Percentiles rank a stretch among this genome's conserved stretches.
Evolutionary conservation across 2,329 filamentous ascomycete species (phyloP).

Genomic region (Talaromyces piceae): DNA sequence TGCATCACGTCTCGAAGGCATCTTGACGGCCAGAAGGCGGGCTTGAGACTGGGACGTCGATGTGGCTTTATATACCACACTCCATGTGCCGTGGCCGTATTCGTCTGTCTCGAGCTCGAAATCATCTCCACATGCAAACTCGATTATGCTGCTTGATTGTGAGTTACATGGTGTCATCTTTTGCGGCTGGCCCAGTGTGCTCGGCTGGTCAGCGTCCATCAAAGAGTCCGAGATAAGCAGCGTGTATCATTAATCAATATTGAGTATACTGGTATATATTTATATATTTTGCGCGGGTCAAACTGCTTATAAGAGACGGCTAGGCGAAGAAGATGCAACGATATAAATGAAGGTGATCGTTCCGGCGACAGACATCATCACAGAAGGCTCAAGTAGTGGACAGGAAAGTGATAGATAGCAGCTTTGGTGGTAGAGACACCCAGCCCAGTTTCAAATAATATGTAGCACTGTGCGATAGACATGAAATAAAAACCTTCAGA

Average conservation of each 20-base stretch:
- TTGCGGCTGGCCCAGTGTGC: not conserved
- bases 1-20: constrained; percentile 35
- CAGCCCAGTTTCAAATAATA: too few species aligned
- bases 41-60: constrained; percentile 13
- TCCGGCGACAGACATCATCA: constrained; percentile 1
- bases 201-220: not conserved
- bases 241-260: not conserved
- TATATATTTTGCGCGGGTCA: not conserved
- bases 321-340: not conserved
- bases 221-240: not conserved
- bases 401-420: too few species aligned
- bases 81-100: constrained; percentile 42
- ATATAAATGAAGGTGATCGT: not conserved
- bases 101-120: constrained; percentile 26
- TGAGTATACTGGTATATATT: not conserved
- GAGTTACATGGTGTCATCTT: not conserved
- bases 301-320: not conserved
- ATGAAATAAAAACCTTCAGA: too few species aligned
- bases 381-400: not conserved
- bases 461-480: too few species aligned
- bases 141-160: constrained; percentile 8
- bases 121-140: constrained; percentile 28
- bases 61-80: constrained; percentile 39
- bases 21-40: constrained; percentile 39
- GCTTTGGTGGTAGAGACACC: not conserved